Evolutionary conservation across 164 flowering plant genomes (phyloP).

Genomic region (Kalanchoe fedtschenkoi): DNA sequence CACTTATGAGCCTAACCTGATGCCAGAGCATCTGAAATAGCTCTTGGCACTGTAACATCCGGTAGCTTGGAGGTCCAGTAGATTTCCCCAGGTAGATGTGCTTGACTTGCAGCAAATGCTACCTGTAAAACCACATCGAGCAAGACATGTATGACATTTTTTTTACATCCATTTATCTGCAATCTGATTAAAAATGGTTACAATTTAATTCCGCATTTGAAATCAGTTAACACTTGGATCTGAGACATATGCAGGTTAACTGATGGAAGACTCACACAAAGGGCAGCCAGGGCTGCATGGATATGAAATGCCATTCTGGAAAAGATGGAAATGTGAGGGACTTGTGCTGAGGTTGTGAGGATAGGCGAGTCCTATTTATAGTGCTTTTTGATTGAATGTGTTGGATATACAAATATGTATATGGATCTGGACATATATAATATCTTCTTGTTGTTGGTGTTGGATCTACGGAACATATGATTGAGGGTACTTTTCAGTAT

Average conservation of each 20-base stretch:
- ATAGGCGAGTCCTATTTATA: background rate
- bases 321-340: background rate
- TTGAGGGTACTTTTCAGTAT: too few species aligned
- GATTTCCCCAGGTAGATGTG: constrained; percentile 23
- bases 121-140: constrained; percentile 16
- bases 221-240: too few species aligned
- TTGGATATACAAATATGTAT: too few species aligned
- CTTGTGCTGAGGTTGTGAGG: background rate
- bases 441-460: too few species aligned
- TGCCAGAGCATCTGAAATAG: constrained; percentile 19
- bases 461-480: too few species aligned
- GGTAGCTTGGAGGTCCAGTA: constrained; percentile 35
- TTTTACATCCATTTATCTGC: too few species aligned
- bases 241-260: too few species aligned
- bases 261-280: constrained; percentile 12
- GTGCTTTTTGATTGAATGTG: too few species aligned
- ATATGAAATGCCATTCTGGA: constrained; percentile 16
- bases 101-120: constrained; percentile 23
- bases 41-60: constrained; percentile 29
- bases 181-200: too few species aligned
- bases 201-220: too few species aligned
- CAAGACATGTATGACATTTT: too few species aligned
- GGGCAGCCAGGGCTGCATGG: constrained; percentile 9
- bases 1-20: constrained; percentile 17
- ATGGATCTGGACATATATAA: too few species aligned